Base-by-base conservation (phyloP, 2,329 filamentous ascomycete species). In the Fusarium setosum region DNA sequence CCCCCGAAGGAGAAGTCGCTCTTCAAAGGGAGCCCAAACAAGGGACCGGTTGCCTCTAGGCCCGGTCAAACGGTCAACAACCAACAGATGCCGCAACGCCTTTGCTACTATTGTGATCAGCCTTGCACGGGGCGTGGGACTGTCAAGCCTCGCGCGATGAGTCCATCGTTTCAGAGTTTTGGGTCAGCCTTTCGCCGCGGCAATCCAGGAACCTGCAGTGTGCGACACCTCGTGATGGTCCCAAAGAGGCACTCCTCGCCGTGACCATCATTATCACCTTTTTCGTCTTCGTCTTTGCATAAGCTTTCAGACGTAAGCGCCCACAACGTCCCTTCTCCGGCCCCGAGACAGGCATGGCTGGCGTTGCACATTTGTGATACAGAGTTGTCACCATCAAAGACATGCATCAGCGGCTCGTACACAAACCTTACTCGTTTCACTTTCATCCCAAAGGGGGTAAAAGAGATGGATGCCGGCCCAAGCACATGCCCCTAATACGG, bases 271-370 rank as follows among this genome's bases (percentile, higher is more conserved):
- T 26, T 47, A 48, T 44, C 37, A 41, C 23, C 24, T 32, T 40
- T 26, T 37, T 24, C 42, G 32, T 23, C n/a, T 17, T 40, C n/a
- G 35, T 35, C 35, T 55, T 20, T 32, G 47, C 18, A 57, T 59
- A 35, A 52, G 15, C 34, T 38, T 68, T 62, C 29, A 54, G 59
- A 59, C 40, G 51, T 20, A 24, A 31, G 29, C 64, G 61, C 64
- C 47, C 37, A n/a, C 32, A 67, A 62, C 64, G 64, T 68, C 51
- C 63, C 55, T 55, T 56, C 45, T 62, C 64, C 45, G 51, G 23
- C 18, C 21, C 20, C 24, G 20, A 40, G 29, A 52, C 32, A 18
- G 21, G 20, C n/a, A n/a, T 26, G 26, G 51, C 26, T 57, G 38
- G 32, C 17, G 10, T 49, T 38, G 49, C 50, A n/a, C 56, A 31